Evolutionary conservation across 2,329 filamentous ascomycete species (phyloP), one percentile per base, ranked within the genome.

Genomic region (Pleomassaria siparia): DNA sequence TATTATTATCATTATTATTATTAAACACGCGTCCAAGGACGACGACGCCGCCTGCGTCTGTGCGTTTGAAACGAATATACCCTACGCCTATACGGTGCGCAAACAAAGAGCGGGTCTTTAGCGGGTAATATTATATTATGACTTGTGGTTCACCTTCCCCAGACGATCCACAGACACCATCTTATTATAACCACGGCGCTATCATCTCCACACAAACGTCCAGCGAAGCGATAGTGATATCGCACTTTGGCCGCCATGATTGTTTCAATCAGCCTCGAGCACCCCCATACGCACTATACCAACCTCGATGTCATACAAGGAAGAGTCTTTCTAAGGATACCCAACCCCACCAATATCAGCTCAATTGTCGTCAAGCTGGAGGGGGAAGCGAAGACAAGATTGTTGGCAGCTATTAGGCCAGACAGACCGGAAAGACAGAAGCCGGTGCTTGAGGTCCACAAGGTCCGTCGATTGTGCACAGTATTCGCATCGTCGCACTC

Each of bases 331-430:
- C 59, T 81, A 37, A 65, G 74, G 29, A 70, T 73, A 16, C 63
- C 67, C 6, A 76, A 70, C 55, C 70, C 72, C 18, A 73, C 71
- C 44, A 76, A 74, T 54, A 68, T 81, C 25, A 72, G 70, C 47
- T 72, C 69, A 30, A 85, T 94, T 53, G 77, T 89, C 29, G 88
- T 92, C 62, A 94, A 94, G 75, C 81, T 94, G 25, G 89, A 94
- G 66, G 89, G 89, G 57, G 88, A 94, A 72, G 84, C 84, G 40
- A 80, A 80, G 53, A 91, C 88, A 4, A 79, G 86, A 35, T 72
- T 90, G 67, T 75, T 71, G 66, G 81, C 53, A 72, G 81, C 59
- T 56, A 64, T 58, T 50, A 74, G 62, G 67, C 76, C 69, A 40
- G 58, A 63, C 44, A 58, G 66, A 35, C 64, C 64, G 25, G 74